Evolutionary conservation across 257 asterid species (phyloP).

Genomic region (Haberlea rhodopensis): DNA sequence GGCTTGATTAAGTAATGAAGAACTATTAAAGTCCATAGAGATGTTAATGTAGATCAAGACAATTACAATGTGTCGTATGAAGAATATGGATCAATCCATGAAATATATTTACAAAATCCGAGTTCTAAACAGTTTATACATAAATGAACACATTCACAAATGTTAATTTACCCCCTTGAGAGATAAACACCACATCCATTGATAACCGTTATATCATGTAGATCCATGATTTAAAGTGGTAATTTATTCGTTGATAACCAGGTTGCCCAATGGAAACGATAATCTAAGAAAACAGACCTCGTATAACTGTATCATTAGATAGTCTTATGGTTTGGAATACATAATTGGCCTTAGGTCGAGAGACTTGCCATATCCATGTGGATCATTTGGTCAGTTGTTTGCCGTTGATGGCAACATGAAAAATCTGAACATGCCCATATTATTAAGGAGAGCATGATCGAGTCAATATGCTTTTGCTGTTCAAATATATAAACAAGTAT

Average conservation of each 20-base stretch:
- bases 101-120: too few relatives aligned
- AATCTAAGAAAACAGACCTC: neutral
- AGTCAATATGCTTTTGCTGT: too few relatives aligned
- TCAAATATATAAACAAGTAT: neutral
- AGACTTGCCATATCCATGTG: neutral
- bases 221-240: neutral
- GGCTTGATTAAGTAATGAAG: too few relatives aligned
- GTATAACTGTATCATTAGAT: neutral
- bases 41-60: too few relatives aligned
- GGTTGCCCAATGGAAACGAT: neutral
- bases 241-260: conserved; percentile 19
- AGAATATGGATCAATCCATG: too few relatives aligned
- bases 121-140: too few relatives aligned
- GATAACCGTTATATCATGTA: conserved; percentile 1
- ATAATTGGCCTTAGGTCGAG: neutral
- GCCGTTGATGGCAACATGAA: conserved; percentile 1
- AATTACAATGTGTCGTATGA: too few relatives aligned
- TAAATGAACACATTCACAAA: too few relatives aligned
- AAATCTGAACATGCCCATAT: too few relatives aligned
- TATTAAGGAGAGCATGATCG: too few relatives aligned
- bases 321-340: neutral
- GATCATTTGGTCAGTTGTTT: conserved; percentile 1
- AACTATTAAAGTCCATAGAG: too few relatives aligned
- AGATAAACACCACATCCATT: neutral
- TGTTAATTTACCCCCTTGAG: too few relatives aligned